A percentile compares a stretch with the other conserved stretches of the same genome.
These are phyloP conservation scores for Malus hybrid DNA, from an alignment of 331 rosid genomes.

Conservation along the genomic window DNA sequence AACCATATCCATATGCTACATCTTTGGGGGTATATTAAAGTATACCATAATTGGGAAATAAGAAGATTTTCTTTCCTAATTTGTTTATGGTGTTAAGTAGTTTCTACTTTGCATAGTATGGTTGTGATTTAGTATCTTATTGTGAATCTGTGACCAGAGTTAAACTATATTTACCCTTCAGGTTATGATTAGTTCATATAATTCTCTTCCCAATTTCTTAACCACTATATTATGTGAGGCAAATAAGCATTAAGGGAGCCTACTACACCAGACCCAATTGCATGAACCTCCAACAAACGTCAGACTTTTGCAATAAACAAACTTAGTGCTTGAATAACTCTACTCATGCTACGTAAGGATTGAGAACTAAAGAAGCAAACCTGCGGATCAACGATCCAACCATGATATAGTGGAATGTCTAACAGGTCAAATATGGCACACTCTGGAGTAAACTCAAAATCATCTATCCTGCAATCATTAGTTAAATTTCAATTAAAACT, in stretches of 20 bases:
- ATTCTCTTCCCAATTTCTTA: neutral
- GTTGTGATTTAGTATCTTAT: neutral
- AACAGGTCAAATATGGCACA: constrained; percentile 96
- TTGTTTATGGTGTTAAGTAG: neutral
- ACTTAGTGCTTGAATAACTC: neutral
- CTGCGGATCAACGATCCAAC: constrained; percentile 97
- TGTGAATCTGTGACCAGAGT: neutral
- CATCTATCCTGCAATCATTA: constrained; percentile 61
- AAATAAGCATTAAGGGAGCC: neutral
- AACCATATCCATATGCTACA: neutral
- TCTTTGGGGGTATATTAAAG: neutral
- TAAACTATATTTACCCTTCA: neutral
- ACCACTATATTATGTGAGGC: neutral
- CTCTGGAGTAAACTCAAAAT: constrained; percentile 95
- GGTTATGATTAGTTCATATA: neutral
- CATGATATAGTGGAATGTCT: constrained; percentile 96
- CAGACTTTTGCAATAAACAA: neutral
- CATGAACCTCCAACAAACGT: neutral
- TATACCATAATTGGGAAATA: neutral
- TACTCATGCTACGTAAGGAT: constrained; percentile 11
- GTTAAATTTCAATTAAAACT: constrained; percentile 24
- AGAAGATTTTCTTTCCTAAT: neutral
- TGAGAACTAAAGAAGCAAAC: constrained; percentile 35
- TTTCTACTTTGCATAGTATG: neutral
- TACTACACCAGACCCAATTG: neutral